Base-by-base conservation (phyloP, 257 asterid species). In the Penstemon barbatus region DNA sequence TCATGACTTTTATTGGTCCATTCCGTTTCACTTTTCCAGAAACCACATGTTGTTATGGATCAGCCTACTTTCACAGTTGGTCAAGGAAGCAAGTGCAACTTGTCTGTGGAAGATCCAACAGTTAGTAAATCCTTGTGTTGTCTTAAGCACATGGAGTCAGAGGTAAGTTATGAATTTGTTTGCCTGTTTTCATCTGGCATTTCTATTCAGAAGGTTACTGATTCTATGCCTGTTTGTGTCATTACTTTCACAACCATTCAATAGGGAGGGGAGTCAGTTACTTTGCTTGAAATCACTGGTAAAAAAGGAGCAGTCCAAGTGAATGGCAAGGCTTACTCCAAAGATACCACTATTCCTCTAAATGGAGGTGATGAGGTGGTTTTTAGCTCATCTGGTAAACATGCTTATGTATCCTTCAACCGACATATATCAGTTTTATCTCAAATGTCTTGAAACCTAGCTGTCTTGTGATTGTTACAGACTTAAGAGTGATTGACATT, bases 361-460 rank as follows among this genome's bases (percentile, higher is more conserved):
- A 86, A 78, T 65, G 90, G 81, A 57, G 97, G 98, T 7, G 97
- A 92, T 75, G 97, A 89, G 73, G 92, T 92, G 84, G 87, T 86
- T 46, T 92, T 92, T 76, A 79, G 90, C 84, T 77, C 78, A 13
- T 76, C 86, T 25, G 94, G 86, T 37, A 80, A 77, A 75, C 91
- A 86, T 76, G 89, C 90, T 66, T 92, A 89, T 72, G 98, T 92
- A 89, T 92, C 98, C 97, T 87, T 89, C 72, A 18, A 33, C 53
- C 74, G 6, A 56, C 51, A 15, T 7, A 46, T 44, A 59, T 54
- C 50, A 46, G 66, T 61, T 60, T 57, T 65, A 50, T 63, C 11
- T 44, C 44, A 45, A 45, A 60, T 67, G 6, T 45, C 7, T 55
- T 7, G 33, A 25, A 25, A 25, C 33, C 33, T 25, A 25, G 33